These are phyloP conservation scores for Aspergillus sclerotioniger DNA, from an alignment of 495 filamentous ascomycete genomes.

Conservation along the genomic window DNA sequence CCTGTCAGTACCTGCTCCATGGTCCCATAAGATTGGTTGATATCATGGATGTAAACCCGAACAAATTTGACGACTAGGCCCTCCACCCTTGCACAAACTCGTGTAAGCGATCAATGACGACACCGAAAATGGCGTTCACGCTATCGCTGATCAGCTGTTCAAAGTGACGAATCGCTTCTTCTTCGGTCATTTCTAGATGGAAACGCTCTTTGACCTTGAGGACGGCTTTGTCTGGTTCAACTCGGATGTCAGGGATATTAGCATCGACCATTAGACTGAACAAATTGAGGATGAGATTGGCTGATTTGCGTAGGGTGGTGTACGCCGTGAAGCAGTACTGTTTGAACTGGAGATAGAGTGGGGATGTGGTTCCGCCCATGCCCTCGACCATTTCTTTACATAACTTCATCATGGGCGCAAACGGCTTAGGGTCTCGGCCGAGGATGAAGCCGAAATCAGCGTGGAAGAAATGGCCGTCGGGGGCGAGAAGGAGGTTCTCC, in stretches of 20 bases:
- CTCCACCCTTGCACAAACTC: constrained; percentile 89
- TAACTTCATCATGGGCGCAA: constrained; percentile 94
- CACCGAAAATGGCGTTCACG: constrained; percentile 80
- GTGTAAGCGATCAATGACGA: constrained; percentile 93
- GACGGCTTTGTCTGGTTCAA: constrained; percentile 90
- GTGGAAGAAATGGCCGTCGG: constrained; percentile 94
- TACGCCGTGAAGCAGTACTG: constrained; percentile 96
- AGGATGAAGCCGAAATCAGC: constrained; percentile 98
- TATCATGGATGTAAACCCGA: neutral
- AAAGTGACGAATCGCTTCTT: constrained; percentile 85
- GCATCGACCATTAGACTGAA: constrained; percentile 97
- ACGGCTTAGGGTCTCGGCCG: constrained; percentile 94
- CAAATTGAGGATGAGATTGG: constrained; percentile 90
- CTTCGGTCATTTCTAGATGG: constrained; percentile 86
- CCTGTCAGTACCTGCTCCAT: neutral
- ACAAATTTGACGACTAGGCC: constrained; percentile 45
- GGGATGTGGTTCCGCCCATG: constrained; percentile 81
- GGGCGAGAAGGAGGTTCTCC: constrained; percentile 89
- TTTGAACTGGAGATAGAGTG: constrained; percentile 83
- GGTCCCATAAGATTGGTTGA: no score
- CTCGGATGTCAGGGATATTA: constrained; percentile 90
- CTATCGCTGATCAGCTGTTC: constrained; percentile 87
- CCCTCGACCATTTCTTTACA: constrained; percentile 98
- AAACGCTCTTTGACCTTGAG: constrained; percentile 94
- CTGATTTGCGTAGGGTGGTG: constrained; percentile 82